Evolutionary conservation across 2,329 filamentous ascomycete genomes (phyloP), one percentile per base, ranked within the genome.

Genomic region (Ramichloridium luteum): DNA sequence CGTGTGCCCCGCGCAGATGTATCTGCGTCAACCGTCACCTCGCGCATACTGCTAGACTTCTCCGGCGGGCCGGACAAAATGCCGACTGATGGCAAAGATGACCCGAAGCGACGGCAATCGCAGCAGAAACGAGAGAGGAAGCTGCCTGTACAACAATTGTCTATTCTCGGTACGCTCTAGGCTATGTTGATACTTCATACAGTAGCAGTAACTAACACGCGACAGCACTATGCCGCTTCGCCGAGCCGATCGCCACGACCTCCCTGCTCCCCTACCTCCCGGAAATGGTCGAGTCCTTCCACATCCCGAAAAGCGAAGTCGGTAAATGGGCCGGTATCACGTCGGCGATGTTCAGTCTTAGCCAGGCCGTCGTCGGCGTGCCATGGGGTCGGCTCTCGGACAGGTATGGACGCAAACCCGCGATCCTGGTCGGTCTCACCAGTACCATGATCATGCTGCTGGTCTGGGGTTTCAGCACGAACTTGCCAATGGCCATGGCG

Each of bases 231-330:
- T 88, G 88, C 53, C 84, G 86, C 39, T 74, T 94, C 47, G 82
- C 85, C 38, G 86, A 94, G 58, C 86, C 86, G 14, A 85, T 94
- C 46, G 83, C 86, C 32, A 71, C 92, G 41, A 93, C 85, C 3
- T 88, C 82, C 52, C 86, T 93, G 56, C 93, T 88, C 49, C 86
- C 86, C 9, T 94, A 94, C 77, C 45, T 92, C 72, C 37, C 86
- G 77, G 80, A 86, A 57, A 90, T 93, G 80, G 80, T 93, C 35
- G 70, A 77, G 45, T 78, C 74, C 51, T 84, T 92, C 41, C 75
- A 79, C 6, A 65, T 92, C 11, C 65, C 71, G 5, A 68, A 74
- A 43, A 71, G 79, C 44, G 67, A 83, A 27, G 71, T 93, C 14
- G 80, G 81, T 25, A 79, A 76, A 59, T 93, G 88, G 60, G 80